phyloP scores from a whole-genome alignment of 2,329 filamentous ascomycete species.

The Sporothrix dimorphospora region DNA sequence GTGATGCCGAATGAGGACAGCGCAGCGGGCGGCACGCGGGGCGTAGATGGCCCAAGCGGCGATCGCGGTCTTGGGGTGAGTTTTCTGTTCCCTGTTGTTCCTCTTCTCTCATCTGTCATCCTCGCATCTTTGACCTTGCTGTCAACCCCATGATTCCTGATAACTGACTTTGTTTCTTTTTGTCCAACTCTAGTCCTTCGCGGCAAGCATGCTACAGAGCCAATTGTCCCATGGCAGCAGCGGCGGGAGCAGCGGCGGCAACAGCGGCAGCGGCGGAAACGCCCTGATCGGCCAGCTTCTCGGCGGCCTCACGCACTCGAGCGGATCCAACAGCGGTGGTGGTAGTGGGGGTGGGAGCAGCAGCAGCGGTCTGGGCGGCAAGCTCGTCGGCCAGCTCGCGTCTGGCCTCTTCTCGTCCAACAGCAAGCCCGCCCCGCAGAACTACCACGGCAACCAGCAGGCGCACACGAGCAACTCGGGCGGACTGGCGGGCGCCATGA shows the following conservation, averaged over 20 bases:
- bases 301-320: conserved; percentile 44
- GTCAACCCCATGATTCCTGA: background rate
- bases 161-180: conserved; percentile 31
- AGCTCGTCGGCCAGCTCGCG: conserved; percentile 61
- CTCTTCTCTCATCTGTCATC: conserved; percentile 23
- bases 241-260: conserved; percentile 41
- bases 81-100: conserved; percentile 25
- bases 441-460: conserved; percentile 54
- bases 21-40: conserved; percentile 51
- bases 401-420: conserved; percentile 58
- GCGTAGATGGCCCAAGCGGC: conserved; percentile 40
- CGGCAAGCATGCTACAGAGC: conserved; percentile 59
- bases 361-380: conserved; percentile 48
- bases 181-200: conserved; percentile 56
- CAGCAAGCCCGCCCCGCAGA: conserved; percentile 53
- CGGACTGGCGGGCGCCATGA: conserved; percentile 56
- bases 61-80: conserved; percentile 69
- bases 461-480: conserved; percentile 46
- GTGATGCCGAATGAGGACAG: conserved; percentile 51
- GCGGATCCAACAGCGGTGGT: conserved; percentile 40
- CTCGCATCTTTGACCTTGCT: background rate
- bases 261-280: conserved; percentile 45
- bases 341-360: conserved; percentile 42
- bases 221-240: conserved; percentile 48
- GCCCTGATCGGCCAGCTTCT: conserved; percentile 53